Conservation (phyloP, 345 rosid genomes). For the Eucalyptus microcorys region DNA sequence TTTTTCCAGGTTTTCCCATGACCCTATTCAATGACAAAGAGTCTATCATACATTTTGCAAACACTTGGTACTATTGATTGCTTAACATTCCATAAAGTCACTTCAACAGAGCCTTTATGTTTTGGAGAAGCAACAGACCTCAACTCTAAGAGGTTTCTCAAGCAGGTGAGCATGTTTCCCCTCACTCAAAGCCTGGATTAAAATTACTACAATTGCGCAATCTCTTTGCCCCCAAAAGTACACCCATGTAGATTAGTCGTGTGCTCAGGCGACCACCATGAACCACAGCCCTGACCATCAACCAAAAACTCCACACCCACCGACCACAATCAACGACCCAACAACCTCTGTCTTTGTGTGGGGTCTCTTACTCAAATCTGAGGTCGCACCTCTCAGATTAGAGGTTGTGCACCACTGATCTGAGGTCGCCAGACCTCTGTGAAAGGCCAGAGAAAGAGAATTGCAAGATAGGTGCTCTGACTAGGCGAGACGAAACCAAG, state of each 20-base stretch:
- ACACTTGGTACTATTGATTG: background rate
- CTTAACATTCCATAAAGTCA: background rate
- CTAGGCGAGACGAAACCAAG: background rate
- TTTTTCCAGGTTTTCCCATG: background rate
- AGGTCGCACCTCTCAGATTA: background rate
- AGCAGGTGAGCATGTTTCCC: background rate
- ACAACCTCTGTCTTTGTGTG: background rate
- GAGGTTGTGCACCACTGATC: background rate
- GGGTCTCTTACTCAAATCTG: background rate
- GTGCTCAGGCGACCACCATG: background rate
- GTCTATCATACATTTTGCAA: background rate
- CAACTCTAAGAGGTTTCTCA: background rate
- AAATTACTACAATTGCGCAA: background rate
- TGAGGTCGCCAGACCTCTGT: background rate
- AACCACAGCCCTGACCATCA: background rate
- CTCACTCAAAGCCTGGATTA: background rate
- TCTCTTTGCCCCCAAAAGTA: background rate
- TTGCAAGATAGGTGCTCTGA: background rate
- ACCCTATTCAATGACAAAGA: background rate
- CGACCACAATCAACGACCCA: background rate
- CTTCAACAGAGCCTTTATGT: background rate
- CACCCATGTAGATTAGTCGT: background rate
- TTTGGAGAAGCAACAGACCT: background rate
- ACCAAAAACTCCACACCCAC: background rate
- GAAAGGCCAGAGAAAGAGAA: background rate